These are phyloP conservation scores for Trichoderma atroviride DNA, from an alignment of 2,329 filamentous ascomycete species.

Conservation along the genomic window DNA sequence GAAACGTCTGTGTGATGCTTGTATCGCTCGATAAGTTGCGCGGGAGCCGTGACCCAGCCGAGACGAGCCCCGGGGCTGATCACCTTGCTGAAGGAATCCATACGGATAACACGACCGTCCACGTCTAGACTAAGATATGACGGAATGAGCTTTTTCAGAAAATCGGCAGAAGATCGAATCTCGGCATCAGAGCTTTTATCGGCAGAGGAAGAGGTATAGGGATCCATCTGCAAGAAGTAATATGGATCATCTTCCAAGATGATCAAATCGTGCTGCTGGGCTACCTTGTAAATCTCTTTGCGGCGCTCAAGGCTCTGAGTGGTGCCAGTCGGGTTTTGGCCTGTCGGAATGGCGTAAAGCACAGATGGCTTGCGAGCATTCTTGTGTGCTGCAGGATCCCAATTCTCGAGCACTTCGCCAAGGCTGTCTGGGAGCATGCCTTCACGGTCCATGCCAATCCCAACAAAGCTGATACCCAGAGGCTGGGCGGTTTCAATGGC, in stretches of 20 bases:
- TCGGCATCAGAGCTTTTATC: slow-evolving; percentile 53
- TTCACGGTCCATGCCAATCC: slow-evolving; percentile 13
- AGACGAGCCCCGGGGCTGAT: slow-evolving; percentile 86
- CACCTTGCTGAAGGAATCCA: slow-evolving; percentile 95
- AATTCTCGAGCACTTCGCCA: neutral
- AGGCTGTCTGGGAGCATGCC: slow-evolving; percentile 10
- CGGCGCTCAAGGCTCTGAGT: slow-evolving; percentile 73
- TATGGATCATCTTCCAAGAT: slow-evolving; percentile 96
- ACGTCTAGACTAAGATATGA: slow-evolving; percentile 81
- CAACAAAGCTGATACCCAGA: neutral
- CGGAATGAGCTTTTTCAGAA: slow-evolving; percentile 80
- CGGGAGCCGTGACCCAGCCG: slow-evolving; percentile 78
- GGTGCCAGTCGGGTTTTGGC: slow-evolving; percentile 84
- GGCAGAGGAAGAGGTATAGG: slow-evolving; percentile 60
- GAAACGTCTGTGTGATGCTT: slow-evolving; percentile 13
- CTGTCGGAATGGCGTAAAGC: slow-evolving; percentile 39
- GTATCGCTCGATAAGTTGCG: slow-evolving; percentile 12
- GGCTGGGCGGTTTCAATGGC: slow-evolving; percentile 6
- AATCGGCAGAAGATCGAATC: slow-evolving; percentile 63
- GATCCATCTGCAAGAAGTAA: slow-evolving; percentile 85
- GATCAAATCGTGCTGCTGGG: slow-evolving; percentile 81
- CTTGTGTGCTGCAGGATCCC: neutral
- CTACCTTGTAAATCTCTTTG: slow-evolving; percentile 77
- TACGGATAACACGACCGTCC: slow-evolving; percentile 82
- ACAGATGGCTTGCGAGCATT: slow-evolving; percentile 9